Evolutionary conservation across 441 rosid species (phyloP), one percentile per base, ranked within the genome.

Genomic region (Corymbia citriodora): DNA sequence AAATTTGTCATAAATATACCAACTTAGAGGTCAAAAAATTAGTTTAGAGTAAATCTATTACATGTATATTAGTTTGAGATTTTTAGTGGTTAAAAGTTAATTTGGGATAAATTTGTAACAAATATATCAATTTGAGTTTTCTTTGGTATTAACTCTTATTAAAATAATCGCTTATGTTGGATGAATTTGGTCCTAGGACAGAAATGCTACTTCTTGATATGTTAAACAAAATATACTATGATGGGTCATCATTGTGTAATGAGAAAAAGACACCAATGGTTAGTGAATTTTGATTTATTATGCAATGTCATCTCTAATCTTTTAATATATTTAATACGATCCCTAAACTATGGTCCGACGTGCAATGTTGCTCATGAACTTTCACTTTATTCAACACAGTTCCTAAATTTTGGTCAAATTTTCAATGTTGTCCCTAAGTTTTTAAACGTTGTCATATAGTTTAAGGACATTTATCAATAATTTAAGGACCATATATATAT

Each of bases 301-400:
- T 65, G 8, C 1, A 65, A 65, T n/a, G 6, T n/a, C 9, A 4
- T 65, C 72, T 0, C 9, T 8, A 1, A 65, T n/a, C 36, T n/a
- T n/a, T n/a, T 65, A 65, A 3, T 65, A 14, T 65, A n/a, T n/a
- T 65, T 5, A 65, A 65, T 3, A 8, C n/a, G 1, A 0, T 14
- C 17, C 0, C 2, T 7, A 15, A 65, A 7, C n/a, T n/a, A n/a
- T 65, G 19, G 1, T 27, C 8, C 6, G 12, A 61, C 0, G 0
- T 65, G 5, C 1, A n/a, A 14, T 65, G 1, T 14, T 2, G 10
- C n/a, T 29, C 18, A 1, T 3, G 1, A 65, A 65, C 18, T 14
- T 65, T 29, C n/a, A 65, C 2, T 27, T 29, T 15, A 29, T 65
- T 65, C 5, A 29, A 65, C 4, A 1, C 1, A 1, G 3, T 7